Percentiles rank a stretch among this genome's conserved stretches.
Conservation (phyloP, 2,329 filamentous ascomycete genomes). For the Botrytis fragariae region DNA sequence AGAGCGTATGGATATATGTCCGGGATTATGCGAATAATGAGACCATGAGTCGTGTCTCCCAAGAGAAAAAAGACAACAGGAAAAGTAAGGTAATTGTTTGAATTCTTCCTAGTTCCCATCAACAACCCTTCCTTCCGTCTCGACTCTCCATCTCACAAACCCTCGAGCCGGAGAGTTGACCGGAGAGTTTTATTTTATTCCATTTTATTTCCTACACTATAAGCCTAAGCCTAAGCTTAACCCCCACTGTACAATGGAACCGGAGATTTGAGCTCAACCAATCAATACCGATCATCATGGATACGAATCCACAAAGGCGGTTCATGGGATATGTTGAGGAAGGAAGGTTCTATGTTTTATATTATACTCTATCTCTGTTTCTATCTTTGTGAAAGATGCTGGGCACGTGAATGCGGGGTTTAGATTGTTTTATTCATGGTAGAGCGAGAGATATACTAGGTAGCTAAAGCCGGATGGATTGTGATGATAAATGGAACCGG, state of each 20-base stretch:
- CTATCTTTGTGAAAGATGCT: background rate
- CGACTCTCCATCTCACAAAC: too few species aligned
- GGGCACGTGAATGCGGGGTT: background rate
- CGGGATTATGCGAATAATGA: too few species aligned
- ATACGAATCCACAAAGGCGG: background rate
- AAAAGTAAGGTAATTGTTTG: too few species aligned
- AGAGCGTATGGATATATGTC: too few species aligned
- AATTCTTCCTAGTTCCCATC: too few species aligned
- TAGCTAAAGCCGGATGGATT: background rate
- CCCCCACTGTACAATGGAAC: background rate
- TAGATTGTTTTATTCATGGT: background rate
- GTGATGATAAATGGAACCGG: background rate
- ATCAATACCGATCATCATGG: background rate
- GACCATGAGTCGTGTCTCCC: too few species aligned
- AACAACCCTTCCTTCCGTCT: too few species aligned
- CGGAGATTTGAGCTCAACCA: background rate
- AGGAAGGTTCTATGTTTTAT: too few species aligned
- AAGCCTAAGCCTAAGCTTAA: too few species aligned
- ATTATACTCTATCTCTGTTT: too few species aligned
- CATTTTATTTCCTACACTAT: background rate
- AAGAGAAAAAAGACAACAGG: too few species aligned
- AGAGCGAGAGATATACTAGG: too few species aligned
- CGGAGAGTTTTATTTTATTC: background rate
- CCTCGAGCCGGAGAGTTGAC: background rate
- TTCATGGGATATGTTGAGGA: background rate